Percentiles rank a stretch among this genome's conserved stretches.
phyloP scores from a whole-genome alignment of 1,139 yeast species.

The Diutina neorugosa region DNA sequence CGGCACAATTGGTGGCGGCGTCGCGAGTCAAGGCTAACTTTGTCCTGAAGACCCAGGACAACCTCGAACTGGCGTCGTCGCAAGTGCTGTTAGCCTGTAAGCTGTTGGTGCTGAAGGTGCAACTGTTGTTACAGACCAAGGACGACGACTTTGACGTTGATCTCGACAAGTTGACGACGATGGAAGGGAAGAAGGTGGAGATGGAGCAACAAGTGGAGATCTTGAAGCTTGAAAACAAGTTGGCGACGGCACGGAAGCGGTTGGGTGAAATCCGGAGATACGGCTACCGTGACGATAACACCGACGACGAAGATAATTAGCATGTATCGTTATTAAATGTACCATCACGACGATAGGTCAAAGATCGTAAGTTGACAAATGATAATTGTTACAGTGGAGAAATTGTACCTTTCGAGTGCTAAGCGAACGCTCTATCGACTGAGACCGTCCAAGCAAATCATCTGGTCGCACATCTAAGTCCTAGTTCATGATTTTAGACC shows the following conservation, averaged over 20 bases:
- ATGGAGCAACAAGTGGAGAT: conserved; percentile 95
- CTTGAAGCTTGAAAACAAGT: conserved; percentile 65
- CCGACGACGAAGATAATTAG: conserved; percentile 2
- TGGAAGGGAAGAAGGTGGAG: conserved; percentile 77
- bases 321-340: not conserved
- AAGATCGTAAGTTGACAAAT: too few relatives aligned
- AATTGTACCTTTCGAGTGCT: too few relatives aligned
- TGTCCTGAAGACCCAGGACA: conserved; percentile 68
- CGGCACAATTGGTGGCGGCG: conserved; percentile 88
- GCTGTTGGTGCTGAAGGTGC: conserved; percentile 57
- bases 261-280: conserved; percentile 77
- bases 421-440: too few relatives aligned
- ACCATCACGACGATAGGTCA: too few relatives aligned
- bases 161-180: conserved; percentile 57
- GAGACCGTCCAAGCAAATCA: too few relatives aligned
- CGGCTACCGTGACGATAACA: conserved; percentile 38
- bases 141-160: conserved; percentile 19
- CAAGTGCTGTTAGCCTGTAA: conserved; percentile 68
- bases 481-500: too few relatives aligned
- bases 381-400: not conserved
- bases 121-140: conserved; percentile 34
- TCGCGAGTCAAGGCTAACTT: conserved; percentile 78
- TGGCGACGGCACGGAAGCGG: conserved; percentile 63
- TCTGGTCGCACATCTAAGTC: too few relatives aligned
- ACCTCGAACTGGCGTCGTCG: conserved; percentile 57